A percentile compares a stretch with the other conserved stretches of the same genome.
Conservation (phyloP, 2,329 filamentous ascomycete genomes). For the Hyphodiscus sp. region DNA sequence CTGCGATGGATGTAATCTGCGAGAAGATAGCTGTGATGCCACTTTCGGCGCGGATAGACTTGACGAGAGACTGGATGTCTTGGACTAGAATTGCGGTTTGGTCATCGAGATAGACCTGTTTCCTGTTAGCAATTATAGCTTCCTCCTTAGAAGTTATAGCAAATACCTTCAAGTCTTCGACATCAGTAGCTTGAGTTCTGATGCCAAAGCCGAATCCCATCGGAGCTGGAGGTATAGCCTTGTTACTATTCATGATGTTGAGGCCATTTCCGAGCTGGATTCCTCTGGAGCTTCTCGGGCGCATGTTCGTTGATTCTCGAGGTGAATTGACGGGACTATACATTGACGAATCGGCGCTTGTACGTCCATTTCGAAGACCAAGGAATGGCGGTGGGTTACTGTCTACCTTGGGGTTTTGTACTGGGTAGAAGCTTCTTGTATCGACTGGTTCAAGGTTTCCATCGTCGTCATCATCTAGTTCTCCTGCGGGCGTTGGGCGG, state of each 20-base stretch:
- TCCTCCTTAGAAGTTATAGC: background rate
- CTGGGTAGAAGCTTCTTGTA: conserved; percentile 63
- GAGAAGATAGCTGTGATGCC: conserved; percentile 57
- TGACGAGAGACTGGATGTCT: conserved; percentile 75
- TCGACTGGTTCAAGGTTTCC: conserved; percentile 60
- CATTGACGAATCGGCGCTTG: conserved; percentile 63
- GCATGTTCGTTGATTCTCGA: conserved; percentile 41
- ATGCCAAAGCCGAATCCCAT: conserved; percentile 36
- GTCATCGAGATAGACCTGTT: conserved; percentile 70
- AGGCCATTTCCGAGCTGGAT: conserved; percentile 16
- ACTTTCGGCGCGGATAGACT: conserved; percentile 60
- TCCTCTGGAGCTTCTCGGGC: conserved; percentile 28
- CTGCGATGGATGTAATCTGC: conserved; percentile 65
- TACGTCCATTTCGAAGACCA: conserved; percentile 47
- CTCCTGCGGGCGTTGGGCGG: conserved; percentile 63
- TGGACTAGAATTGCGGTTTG: conserved; percentile 74
- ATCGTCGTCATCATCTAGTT: conserved; percentile 74
- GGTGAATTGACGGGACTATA: conserved; percentile 71
- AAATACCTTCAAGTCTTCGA: conserved; percentile 55
- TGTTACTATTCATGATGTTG: conserved; percentile 27
- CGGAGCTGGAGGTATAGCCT: conserved; percentile 21
- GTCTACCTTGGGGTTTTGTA: conserved; percentile 33
- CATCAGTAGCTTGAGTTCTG: conserved; percentile 37
- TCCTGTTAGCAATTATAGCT: conserved; percentile 15
- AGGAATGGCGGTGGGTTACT: conserved; percentile 45